Percentiles rank a stretch among this genome's conserved stretches.
Evolutionary conservation across 2,329 filamentous ascomycete genomes (phyloP).

Genomic region (Pestalotiopsis sp.): DNA sequence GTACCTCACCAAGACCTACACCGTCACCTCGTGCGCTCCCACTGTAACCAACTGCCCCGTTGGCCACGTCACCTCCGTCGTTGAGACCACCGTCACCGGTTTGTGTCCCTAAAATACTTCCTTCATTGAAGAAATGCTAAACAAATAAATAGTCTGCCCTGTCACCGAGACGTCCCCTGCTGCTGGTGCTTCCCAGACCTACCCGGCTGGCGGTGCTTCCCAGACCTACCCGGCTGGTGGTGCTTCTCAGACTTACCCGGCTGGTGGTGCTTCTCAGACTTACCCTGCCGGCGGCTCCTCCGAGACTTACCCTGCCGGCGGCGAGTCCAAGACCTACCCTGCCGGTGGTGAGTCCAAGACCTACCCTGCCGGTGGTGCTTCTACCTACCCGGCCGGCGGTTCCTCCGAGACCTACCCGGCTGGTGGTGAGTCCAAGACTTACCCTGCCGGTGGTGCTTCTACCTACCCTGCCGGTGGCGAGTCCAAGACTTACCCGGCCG

Average conservation of each 20-base stretch:
- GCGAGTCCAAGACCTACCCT: background rate
- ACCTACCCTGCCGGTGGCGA: background rate
- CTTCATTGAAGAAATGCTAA: background rate
- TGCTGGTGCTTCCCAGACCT: background rate
- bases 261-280: background rate
- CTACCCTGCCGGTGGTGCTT: background rate
- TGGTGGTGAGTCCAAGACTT: background rate
- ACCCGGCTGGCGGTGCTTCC: background rate
- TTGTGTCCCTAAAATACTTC: background rate
- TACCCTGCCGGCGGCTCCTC: background rate
- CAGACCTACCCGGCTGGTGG: constrained; percentile 1
- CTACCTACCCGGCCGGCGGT: background rate
- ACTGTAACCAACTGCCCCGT: constrained; percentile 31
- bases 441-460: background rate
- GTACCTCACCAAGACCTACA: constrained; percentile 30
- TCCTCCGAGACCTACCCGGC: background rate
- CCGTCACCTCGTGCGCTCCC: constrained; percentile 35
- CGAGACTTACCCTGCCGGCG: background rate
- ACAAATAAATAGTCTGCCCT: background rate
- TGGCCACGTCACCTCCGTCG: constrained; percentile 28
- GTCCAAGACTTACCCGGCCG: background rate
- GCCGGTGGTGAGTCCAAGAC: background rate
- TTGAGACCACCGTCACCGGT: constrained; percentile 2
- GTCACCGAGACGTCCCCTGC: background rate
- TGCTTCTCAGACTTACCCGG: background rate